A percentile compares a stretch with the other conserved stretches of the same genome.
Evolutionary conservation across 257 asterid species (phyloP).

Genomic region (Solanum sejunctum): DNA sequence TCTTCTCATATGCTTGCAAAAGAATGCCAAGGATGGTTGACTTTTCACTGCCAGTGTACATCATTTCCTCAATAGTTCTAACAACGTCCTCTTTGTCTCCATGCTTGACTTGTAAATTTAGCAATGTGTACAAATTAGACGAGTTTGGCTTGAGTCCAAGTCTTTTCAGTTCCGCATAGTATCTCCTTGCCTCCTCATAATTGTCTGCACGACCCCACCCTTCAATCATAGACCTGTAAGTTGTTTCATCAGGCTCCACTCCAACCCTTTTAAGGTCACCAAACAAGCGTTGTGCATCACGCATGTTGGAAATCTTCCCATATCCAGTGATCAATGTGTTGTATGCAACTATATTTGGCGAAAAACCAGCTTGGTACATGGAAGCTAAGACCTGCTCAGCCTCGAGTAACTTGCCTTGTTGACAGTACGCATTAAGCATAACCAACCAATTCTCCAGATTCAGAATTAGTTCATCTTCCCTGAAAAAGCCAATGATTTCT

Average conservation of each 20-base stretch:
- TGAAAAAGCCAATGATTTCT: conserved; percentile 45
- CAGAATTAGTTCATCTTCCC: conserved; percentile 48
- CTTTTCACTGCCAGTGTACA: conserved; percentile 51
- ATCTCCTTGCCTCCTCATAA: conserved; percentile 34
- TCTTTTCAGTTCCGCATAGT: conserved; percentile 42
- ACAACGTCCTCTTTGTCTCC: conserved; percentile 47
- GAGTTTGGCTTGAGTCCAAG: conserved; percentile 62
- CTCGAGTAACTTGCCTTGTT: conserved; percentile 64
- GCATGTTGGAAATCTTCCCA: conserved; percentile 62
- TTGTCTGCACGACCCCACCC: conserved; percentile 82
- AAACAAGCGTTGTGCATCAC: conserved; percentile 39
- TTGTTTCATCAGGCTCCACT: conserved; percentile 66
- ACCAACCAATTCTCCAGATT: conserved; percentile 81
- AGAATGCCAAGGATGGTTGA: conserved; percentile 64
- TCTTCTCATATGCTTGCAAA: conserved; percentile 68
- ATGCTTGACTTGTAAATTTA: conserved; percentile 69
- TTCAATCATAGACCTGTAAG: conserved; percentile 80
- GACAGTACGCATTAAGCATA: conserved; percentile 76
- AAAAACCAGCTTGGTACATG: conserved; percentile 57
- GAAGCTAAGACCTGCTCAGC: conserved; percentile 43
- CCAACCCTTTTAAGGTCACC: conserved; percentile 38
- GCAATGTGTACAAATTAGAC: conserved; percentile 64
- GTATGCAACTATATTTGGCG: conserved; percentile 63
- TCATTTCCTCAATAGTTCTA: conserved; percentile 50
- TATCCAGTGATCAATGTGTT: conserved; percentile 84